Evolutionary conservation across 352 stramenopile species (phyloP), one percentile per base, ranked within the genome.

Genomic region (Globisporangium recalcitrans): DNA sequence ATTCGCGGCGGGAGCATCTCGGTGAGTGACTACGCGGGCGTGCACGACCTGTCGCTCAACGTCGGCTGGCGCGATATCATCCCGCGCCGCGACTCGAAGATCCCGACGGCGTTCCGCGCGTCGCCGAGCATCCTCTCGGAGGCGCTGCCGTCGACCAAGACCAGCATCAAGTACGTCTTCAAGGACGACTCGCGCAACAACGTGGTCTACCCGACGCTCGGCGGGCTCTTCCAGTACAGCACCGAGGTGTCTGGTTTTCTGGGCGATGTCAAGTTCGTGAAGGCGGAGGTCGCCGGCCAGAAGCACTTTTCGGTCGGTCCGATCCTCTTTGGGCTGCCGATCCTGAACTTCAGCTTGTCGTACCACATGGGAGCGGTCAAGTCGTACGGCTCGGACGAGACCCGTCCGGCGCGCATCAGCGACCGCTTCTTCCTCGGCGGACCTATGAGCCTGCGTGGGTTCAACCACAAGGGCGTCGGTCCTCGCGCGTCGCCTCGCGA

Each of bases 161-260:
- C 87, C 40, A 97, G 88, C 74, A 52, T 97, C 51, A 95, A 95
- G 68, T 97, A 97, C 64, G 82, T 90, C n/a, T 97, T 95, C 67
- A 95, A 87, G 51, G 84, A 96, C 53, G 91, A 97, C 64, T 80
- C 77, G 40, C 89, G 90, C 40, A 87, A 97, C 73, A 82, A 95
- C 57, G n/a, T 74, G 14, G 87, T 97, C 34, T 85, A 96, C 42
- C 91, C 91, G 19, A 95, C 85, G 44, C 58, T 66, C 48, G 91
- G 91, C n/a, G 87, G 87, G n/a, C 83, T 96, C 51, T 93, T 97
- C 62, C 89, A 93, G 66, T 89, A 91, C 70, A 92, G 86, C 58
- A 88, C 85, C 34, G 91, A 97, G 65, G 85, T 96, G 36, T 85
- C 88, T 36, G 88, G 88, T 22, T 74, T 96, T 60, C 69, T 93